Evolutionary conservation across 164 flowering plant species (phyloP), one percentile per base, ranked within the genome.

Genomic region (Houttuynia cordata): DNA sequence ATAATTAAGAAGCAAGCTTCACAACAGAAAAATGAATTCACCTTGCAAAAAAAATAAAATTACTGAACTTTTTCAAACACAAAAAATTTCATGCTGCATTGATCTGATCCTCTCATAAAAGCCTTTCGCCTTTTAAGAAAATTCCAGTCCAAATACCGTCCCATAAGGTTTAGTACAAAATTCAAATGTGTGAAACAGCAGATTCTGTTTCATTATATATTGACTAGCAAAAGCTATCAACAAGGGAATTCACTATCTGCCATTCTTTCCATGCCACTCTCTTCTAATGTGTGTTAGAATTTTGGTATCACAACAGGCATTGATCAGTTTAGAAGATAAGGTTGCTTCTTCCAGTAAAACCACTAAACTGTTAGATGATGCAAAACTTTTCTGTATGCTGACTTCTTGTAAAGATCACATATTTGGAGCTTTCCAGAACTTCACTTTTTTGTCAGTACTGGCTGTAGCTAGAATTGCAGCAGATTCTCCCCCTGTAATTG

Each of bases 361-460:
- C 49, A 45, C 37, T 30, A 30, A 30, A 30, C 37, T 30, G 37
- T 30, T 2, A 30, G 17, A 3, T 45, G 0, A 10, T 45, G 13
- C 49, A 45, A 45, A 12, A 45, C 13, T 45, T 3, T 17, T 1
- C 2, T 12, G 3, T 17, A 45, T 45, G 49, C 13, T 45, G 49
- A 4, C 14, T 12, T 10, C 14, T 63, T 56, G 74, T 61, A 64
- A 69, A 41, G 68, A 62, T 25, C 62, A 59, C 6, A 70, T 59
- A 6, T 75, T 40, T 10, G 98, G 98, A 59, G 95, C 78, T 49
- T 72, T 72, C 98, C 98, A 92, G 58, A 89, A 61, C 80, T 92
- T 92, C 59, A 92, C 97, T 74, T 86, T 92, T 80, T 87, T 89
- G 80, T 92, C 98, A 37, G 56, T 68, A 70, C 98, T 77, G 37